phyloP scores from a whole-genome alignment of 306 rosid genomes.

The Acacia acuminata region DNA sequence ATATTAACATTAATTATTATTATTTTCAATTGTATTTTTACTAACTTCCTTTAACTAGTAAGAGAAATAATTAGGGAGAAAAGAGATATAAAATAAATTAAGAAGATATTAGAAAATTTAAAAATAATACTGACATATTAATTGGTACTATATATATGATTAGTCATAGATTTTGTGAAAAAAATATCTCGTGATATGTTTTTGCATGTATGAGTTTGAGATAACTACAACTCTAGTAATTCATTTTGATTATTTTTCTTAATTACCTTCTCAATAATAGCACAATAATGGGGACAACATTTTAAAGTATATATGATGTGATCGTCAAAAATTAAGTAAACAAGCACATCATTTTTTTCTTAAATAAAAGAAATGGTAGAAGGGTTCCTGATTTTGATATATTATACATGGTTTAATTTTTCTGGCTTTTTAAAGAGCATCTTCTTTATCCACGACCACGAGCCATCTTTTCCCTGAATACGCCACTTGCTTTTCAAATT shows the following conservation, averaged over 20 bases:
- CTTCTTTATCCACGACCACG: slow-evolving; percentile 15
- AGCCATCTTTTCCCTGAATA: slow-evolving; percentile 25
- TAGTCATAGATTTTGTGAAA: too few relatives aligned
- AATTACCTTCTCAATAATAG: slow-evolving; percentile 13
- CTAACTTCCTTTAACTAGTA: too few relatives aligned
- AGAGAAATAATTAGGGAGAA: too few relatives aligned
- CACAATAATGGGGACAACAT: neutral
- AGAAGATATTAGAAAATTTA: too few relatives aligned
- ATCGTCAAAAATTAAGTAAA: neutral
- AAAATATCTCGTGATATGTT: neutral
- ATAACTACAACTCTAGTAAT: too few relatives aligned
- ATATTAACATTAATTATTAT: too few relatives aligned
- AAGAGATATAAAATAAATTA: too few relatives aligned
- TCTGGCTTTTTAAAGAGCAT: slow-evolving; percentile 24
- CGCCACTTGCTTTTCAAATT: slow-evolving; percentile 8
- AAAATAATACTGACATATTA: too few relatives aligned
- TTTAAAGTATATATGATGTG: neutral
- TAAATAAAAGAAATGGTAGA: neutral
- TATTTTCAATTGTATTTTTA: too few relatives aligned
- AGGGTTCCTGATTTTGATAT: neutral
- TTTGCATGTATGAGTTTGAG: neutral
- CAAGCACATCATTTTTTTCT: neutral
- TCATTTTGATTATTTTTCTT: neutral
- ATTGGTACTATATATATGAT: too few relatives aligned
- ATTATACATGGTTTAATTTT: slow-evolving; percentile 12